Base-by-base conservation (phyloP, 78 protist species). In the Ministeria vibrans region DNA sequence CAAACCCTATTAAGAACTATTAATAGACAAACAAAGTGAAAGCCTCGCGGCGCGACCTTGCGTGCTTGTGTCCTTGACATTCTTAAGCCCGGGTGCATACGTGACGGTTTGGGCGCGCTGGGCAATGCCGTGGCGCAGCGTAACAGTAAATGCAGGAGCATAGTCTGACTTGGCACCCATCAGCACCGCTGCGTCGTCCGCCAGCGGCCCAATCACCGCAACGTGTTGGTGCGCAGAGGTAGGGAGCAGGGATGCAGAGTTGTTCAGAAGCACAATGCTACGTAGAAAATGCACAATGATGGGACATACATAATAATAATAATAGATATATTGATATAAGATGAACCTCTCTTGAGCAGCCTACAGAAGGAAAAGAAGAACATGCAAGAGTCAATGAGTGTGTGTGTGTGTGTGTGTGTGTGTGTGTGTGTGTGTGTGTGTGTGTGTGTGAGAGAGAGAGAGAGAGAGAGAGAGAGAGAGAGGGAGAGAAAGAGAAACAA, bases 161-260 rank as follows among this genome's bases (percentile, higher is more conserved):
- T 68, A 68, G 18, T 68, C 73, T 11, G 15, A 15, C 73, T 68
- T 68, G 41, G 34, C 73, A 68, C 73, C 73, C 73, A 68, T 68
- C 41, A 68, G n/a, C n/a, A n/a, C n/a, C n/a, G n/a, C n/a, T n/a
- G n/a, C n/a, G n/a, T n/a, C n/a, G n/a, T n/a, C n/a, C n/a, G n/a
- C n/a, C n/a, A n/a, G n/a, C n/a, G n/a, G n/a, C n/a, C n/a, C n/a
- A n/a, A n/a, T n/a, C n/a, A n/a, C n/a, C n/a, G n/a, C n/a, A n/a
- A n/a, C n/a, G n/a, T n/a, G n/a, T n/a, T n/a, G n/a, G n/a, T n/a
- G n/a, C n/a, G n/a, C n/a, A n/a, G n/a, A n/a, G n/a, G n/a, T n/a
- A n/a, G n/a, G n/a, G n/a, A n/a, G n/a, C n/a, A n/a, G n/a, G n/a
- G n/a, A n/a, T n/a, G n/a, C n/a, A n/a, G n/a, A n/a, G n/a, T n/a